Percentiles rank a stretch among this genome's conserved stretches.
Evolutionary conservation across 306 rosid genomes (phyloP).

Genomic region (Rosa lucieae): DNA sequence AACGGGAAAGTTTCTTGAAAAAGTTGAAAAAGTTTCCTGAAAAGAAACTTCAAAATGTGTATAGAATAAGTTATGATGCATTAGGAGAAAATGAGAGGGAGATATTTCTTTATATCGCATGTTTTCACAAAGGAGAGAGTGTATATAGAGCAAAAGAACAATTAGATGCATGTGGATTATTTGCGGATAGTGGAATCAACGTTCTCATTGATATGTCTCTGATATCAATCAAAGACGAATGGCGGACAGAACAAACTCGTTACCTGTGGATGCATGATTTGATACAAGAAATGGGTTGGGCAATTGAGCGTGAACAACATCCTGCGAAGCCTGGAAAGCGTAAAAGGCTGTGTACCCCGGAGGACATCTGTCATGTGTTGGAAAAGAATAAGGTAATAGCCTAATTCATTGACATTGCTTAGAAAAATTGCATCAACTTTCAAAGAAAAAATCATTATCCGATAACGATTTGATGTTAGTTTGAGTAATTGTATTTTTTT

Average conservation of each 20-base stretch:
- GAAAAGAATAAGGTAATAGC: background rate
- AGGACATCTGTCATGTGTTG: background rate
- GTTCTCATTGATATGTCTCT: background rate
- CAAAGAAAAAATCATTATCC: background rate
- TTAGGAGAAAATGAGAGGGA: conserved; percentile 16
- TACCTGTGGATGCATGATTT: background rate
- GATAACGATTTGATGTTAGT: background rate
- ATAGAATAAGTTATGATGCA: conserved; percentile 21
- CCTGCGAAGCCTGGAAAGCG: background rate
- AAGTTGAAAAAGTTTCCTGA: background rate
- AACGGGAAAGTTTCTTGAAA: background rate
- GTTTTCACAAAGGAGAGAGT: conserved; percentile 42
- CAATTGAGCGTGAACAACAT: background rate
- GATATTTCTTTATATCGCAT: conserved; percentile 28
- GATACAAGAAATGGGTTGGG: conserved; percentile 1
- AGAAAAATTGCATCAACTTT: too few relatives aligned
- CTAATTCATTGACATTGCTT: too few relatives aligned
- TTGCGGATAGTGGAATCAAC: background rate
- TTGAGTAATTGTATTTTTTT: background rate
- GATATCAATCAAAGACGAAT: background rate
- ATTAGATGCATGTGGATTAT: conserved; percentile 14
- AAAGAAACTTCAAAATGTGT: background rate
- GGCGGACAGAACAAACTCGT: background rate
- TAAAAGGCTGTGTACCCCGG: background rate
- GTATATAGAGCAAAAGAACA: background rate